Evolutionary conservation across 768 basidiomycete genomes (phyloP), one percentile per base, ranked within the genome.

Genomic region (Auricularia sp.): DNA sequence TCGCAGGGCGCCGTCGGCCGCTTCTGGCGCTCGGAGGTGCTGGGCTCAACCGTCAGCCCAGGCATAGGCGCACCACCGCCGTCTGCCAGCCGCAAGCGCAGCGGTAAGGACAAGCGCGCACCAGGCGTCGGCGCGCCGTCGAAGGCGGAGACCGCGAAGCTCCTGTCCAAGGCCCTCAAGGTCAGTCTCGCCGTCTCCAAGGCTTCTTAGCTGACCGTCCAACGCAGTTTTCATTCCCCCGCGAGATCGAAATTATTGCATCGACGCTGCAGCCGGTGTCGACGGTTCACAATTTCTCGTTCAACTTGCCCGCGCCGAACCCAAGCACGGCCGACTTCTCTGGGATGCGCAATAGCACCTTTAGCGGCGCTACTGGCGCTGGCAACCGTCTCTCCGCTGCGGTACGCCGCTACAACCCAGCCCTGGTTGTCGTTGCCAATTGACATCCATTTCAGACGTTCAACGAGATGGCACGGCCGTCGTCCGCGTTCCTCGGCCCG

Each of bases 241-340:
- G 90, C 63, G 94, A 96, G 74, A 90, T 95, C 54, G 93, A 95
- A 73, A 88, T 98, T 64, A 90, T 98, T 72, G 92, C 94, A 14
- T 93, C 94, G n/a, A 92, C 93, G 0, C 82, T 95, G 10, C 92
- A 95, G 69, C 95, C 95, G 6, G 89, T 94, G 1, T 92, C 91
- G 5, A 97, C 94, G 16, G 87, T 94, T 56, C 93, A 97, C 73
- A 89, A 86, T 0, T 98, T 97, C 77, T 90, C 90, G 3, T 98
- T 98, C 72, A 87, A 83, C 7, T 82, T 94, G 61, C 88, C 91
- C 61, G 85, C 89, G 3, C 85, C 89, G 11, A 84, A 80, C 51
- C 89, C 88, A 1, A 51, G 62, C 42, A 37, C 47, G 16, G n/a
- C 36, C 0, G 62, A 58, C 18, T 56, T 66, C 4, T n/a, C 54